Percentiles rank a stretch among this genome's conserved stretches.
phyloP scores from a whole-genome alignment of 257 asterid species.

The Solanum rostratum region DNA sequence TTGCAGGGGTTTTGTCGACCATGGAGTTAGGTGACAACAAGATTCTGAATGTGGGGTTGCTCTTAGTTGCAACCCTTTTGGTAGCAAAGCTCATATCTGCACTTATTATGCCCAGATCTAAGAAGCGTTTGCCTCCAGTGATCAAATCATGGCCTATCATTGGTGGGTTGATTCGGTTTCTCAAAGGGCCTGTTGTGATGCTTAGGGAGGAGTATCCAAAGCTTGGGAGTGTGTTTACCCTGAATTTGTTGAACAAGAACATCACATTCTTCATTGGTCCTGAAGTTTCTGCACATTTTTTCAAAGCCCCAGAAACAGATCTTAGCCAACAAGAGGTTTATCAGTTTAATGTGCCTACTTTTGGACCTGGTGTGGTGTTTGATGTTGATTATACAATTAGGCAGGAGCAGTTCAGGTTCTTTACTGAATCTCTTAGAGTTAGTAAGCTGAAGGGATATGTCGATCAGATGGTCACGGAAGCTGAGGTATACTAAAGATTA shows the following conservation, averaged over 20 bases:
- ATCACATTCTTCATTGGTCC: slow-evolving; percentile 90
- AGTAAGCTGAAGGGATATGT: slow-evolving; percentile 77
- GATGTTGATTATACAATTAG: slow-evolving; percentile 81
- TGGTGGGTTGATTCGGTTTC: slow-evolving; percentile 64
- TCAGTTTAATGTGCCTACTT: slow-evolving; percentile 90
- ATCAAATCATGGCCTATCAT: slow-evolving; percentile 52
- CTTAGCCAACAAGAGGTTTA: slow-evolving; percentile 94
- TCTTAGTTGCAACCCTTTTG: slow-evolving; percentile 55
- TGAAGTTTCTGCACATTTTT: slow-evolving; percentile 91
- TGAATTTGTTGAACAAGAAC: slow-evolving; percentile 52
- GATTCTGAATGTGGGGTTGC: slow-evolving; percentile 48
- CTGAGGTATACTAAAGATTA: slow-evolving; percentile 48
- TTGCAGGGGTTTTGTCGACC: background rate
- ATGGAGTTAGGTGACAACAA: slow-evolving; percentile 42
- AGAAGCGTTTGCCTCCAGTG: slow-evolving; percentile 53
- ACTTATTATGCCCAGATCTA: slow-evolving; percentile 66
- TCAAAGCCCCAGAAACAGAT: slow-evolving; percentile 89
- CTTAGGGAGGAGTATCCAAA: slow-evolving; percentile 79
- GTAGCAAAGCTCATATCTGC: slow-evolving; percentile 53
- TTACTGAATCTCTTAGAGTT: slow-evolving; percentile 84
- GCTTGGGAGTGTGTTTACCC: slow-evolving; percentile 89
- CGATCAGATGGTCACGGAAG: slow-evolving; percentile 77
- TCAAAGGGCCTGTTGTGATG: slow-evolving; percentile 83
- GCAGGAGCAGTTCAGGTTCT: slow-evolving; percentile 95
- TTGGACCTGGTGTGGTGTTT: slow-evolving; percentile 94